These are phyloP conservation scores for Cutaneotrichosporon daszewskae DNA, from an alignment of 1,284 basidiomycete genomes.

Conservation along the genomic window DNA sequence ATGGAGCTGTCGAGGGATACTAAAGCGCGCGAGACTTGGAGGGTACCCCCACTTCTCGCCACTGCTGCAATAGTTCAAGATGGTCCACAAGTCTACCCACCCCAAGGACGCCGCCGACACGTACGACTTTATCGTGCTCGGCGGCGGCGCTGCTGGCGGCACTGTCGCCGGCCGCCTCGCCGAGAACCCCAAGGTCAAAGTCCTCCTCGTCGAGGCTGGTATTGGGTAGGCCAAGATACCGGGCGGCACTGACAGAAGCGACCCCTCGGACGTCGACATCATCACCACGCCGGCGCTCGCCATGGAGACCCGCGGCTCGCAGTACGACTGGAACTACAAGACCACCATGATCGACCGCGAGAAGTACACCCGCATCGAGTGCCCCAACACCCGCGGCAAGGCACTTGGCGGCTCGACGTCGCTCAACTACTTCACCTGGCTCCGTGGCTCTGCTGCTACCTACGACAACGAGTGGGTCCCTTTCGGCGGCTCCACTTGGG, in stretches of 20 bases:
- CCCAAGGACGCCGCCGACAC: slow-evolving; percentile 5
- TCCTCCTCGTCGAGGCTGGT: slow-evolving; percentile 60
- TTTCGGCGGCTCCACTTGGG: slow-evolving; percentile 8
- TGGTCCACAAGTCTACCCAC: slow-evolving; percentile 4
- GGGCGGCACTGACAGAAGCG: slow-evolving; percentile 45
- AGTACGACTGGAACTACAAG: slow-evolving; percentile 15
- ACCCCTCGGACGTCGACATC: slow-evolving; percentile 53
- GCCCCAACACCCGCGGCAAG: slow-evolving; percentile 48
- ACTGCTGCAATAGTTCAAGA: not conserved
- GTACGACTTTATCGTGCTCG: slow-evolving; percentile 57
- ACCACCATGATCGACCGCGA: slow-evolving; percentile 15
- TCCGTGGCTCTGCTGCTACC: slow-evolving; percentile 55
- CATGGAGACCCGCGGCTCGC: slow-evolving; percentile 42
- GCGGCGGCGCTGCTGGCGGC: slow-evolving; percentile 57
- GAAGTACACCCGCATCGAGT: slow-evolving; percentile 12
- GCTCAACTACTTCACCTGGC: slow-evolving; percentile 59
- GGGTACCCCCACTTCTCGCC: too few species aligned
- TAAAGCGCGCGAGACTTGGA: too few species aligned
- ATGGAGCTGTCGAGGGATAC: too few species aligned
- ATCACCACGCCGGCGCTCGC: slow-evolving; percentile 52
- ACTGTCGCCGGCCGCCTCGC: slow-evolving; percentile 57
- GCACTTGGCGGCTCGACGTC: slow-evolving; percentile 58
- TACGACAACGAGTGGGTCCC: slow-evolving; percentile 52
- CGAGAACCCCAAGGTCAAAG: slow-evolving; percentile 51
- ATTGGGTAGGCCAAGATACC: slow-evolving; percentile 2